These are phyloP conservation scores for Cyclotella baltica DNA, from an alignment of 108 stramenopile genomes.

Conservation along the genomic window DNA sequence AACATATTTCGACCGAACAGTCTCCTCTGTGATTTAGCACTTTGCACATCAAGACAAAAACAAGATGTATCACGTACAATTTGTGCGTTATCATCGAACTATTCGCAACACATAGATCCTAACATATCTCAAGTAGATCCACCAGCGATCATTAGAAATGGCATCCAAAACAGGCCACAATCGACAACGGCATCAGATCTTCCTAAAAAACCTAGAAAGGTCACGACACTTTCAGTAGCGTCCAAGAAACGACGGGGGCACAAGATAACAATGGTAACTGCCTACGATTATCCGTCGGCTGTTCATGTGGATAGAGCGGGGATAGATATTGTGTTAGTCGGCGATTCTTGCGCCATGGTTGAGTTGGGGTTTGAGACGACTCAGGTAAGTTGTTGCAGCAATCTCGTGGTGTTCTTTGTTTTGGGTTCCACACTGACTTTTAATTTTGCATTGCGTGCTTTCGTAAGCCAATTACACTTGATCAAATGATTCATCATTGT, in stretches of 20 bases:
- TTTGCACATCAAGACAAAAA: not conserved
- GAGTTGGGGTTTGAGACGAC: constrained; percentile 97
- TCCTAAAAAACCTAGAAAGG: constrained; percentile 31
- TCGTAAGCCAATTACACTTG: constrained; percentile 86
- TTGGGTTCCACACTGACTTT: not conserved
- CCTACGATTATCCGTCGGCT: constrained; percentile 98
- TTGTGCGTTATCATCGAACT: not conserved
- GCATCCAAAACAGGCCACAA: not conserved
- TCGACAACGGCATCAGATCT: not conserved
- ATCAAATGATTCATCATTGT: constrained; percentile 98
- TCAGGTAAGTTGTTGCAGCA: constrained; percentile 50
- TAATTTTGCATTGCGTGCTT: constrained; percentile 1
- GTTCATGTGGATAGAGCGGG: constrained; percentile 97
- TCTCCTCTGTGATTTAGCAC: not conserved
- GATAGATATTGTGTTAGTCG: constrained; percentile 93
- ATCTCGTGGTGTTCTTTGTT: not conserved
- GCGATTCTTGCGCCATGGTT: constrained; percentile 94
- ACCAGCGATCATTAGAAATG: not conserved
- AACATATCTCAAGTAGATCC: not conserved
- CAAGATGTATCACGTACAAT: not conserved
- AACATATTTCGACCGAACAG: too few species aligned
- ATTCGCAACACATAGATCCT: not conserved
- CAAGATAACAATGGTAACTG: constrained; percentile 95
- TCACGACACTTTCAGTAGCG: constrained; percentile 70
- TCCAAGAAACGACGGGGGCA: constrained; percentile 81